These are phyloP conservation scores for Psilocybe cyanescens DNA, from an alignment of 768 basidiomycete species.

Conservation along the genomic window DNA sequence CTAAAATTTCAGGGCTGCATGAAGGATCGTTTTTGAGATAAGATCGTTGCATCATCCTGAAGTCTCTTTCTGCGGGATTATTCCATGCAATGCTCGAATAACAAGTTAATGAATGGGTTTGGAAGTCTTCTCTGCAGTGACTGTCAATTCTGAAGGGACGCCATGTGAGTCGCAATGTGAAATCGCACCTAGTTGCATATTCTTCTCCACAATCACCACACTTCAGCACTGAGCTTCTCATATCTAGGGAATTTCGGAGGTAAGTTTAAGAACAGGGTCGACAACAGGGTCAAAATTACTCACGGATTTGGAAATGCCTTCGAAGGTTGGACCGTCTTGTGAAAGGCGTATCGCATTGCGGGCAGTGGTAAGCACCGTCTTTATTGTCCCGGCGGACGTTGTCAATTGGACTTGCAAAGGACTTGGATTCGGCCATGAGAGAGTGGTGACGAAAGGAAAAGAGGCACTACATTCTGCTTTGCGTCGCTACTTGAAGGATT, in stretches of 20 bases:
- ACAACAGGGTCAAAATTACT: constrained; percentile 14
- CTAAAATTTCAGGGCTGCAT: constrained; percentile 10
- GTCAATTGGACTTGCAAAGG: constrained; percentile 29
- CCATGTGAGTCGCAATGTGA: neutral
- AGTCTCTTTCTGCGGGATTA: constrained; percentile 7
- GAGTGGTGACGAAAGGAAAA: constrained; percentile 13
- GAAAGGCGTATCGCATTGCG: constrained; percentile 38
- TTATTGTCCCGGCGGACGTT: constrained; percentile 34
- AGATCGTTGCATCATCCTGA: constrained; percentile 11
- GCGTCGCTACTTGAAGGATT: constrained; percentile 22
- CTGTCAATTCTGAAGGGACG: neutral
- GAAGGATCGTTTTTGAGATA: constrained; percentile 11
- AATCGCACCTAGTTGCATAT: constrained; percentile 24
- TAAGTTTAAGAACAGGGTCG: constrained; percentile 9
- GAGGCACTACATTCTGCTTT: constrained; percentile 18
- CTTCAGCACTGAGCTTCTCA: constrained; percentile 27
- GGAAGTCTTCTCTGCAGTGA: constrained; percentile 21
- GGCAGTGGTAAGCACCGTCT: constrained; percentile 39
- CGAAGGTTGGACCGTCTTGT: constrained; percentile 39
- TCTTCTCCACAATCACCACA: constrained; percentile 29
- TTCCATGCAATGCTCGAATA: constrained; percentile 22
- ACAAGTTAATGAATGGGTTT: constrained; percentile 23
- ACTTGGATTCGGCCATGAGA: constrained; percentile 24
- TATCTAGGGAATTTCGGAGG: constrained; percentile 22
- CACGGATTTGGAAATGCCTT: constrained; percentile 39